Evolutionary conservation across 371 early-diverging fungal species (phyloP).

Genomic region (Syncephalis plumigaleata): DNA sequence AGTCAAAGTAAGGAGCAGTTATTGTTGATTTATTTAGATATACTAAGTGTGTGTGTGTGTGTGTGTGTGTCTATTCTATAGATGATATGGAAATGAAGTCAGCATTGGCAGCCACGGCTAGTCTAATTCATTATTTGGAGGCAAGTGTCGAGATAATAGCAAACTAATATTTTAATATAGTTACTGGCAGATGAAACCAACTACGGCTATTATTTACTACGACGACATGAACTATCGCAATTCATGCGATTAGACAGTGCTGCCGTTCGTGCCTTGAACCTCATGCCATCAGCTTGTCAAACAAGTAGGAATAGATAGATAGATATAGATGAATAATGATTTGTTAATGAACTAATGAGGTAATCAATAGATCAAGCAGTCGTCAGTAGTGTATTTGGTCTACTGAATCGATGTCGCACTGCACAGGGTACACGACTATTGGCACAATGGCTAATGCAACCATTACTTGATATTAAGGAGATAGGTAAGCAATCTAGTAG

Average conservation of each 20-base stretch:
- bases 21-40: too few species aligned
- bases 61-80: slow-evolving; percentile 7
- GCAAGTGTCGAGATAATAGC: slow-evolving; percentile 14
- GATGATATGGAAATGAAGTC: slow-evolving; percentile 65
- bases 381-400: slow-evolving; percentile 64
- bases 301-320: slow-evolving; percentile 20
- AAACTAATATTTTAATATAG: slow-evolving; percentile 9
- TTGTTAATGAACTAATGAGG: background rate
- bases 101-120: slow-evolving; percentile 61
- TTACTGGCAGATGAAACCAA: slow-evolving; percentile 56
- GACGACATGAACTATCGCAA: slow-evolving; percentile 61
- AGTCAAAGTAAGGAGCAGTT: slow-evolving; percentile 48
- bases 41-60: too few species aligned
- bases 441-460: slow-evolving; percentile 89
- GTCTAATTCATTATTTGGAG: slow-evolving; percentile 58
- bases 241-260: slow-evolving; percentile 87
- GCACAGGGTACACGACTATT: slow-evolving; percentile 77
- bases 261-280: slow-evolving; percentile 73
- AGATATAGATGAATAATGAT: slow-evolving; percentile 10
- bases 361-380: slow-evolving; percentile 36
- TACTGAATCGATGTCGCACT: slow-evolving; percentile 77
- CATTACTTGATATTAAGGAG: slow-evolving; percentile 50
- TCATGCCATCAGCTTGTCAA: slow-evolving; percentile 37
- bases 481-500: slow-evolving; percentile 28
- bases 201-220: slow-evolving; percentile 48